These are phyloP conservation scores for Myriosclerotinia curreyana DNA, from an alignment of 2,329 filamentous ascomycete species.

Conservation along the genomic window DNA sequence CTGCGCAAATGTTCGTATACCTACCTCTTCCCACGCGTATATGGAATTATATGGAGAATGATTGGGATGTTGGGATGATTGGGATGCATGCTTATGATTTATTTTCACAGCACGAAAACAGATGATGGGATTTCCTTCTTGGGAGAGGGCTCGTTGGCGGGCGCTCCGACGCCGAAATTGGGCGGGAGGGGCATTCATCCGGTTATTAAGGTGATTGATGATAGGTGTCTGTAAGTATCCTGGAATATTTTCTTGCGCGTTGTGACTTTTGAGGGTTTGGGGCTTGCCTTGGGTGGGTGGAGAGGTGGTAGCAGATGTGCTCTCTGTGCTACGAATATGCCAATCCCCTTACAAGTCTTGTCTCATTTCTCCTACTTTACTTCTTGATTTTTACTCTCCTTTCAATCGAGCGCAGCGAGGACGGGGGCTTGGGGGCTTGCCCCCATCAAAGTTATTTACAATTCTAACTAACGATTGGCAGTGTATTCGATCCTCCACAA, in stretches of 20 bases:
- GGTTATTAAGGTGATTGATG: constrained; percentile 94
- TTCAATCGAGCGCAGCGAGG: too few species aligned
- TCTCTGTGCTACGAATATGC: too few species aligned
- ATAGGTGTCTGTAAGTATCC: constrained; percentile 73
- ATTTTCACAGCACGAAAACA: constrained; percentile 44
- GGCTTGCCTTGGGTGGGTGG: too few species aligned
- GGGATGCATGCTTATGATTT: too few species aligned
- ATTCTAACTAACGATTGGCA: constrained; percentile 44
- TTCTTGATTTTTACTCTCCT: too few species aligned
- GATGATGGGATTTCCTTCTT: constrained; percentile 90
- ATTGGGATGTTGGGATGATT: too few species aligned
- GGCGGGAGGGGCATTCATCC: constrained; percentile 81
- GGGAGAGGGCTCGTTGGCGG: constrained; percentile 95
- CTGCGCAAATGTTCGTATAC: constrained; percentile 75
- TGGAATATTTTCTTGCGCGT: not conserved
- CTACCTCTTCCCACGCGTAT: not conserved
- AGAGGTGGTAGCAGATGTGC: too few species aligned
- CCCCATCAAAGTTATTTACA: too few species aligned
- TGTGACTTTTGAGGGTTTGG: too few species aligned
- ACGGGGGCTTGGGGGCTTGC: too few species aligned
- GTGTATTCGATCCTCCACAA: constrained; percentile 95
- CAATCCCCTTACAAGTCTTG: too few species aligned
- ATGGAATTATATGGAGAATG: not conserved
- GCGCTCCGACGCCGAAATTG: constrained; percentile 77
- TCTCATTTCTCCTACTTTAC: too few species aligned